Base-by-base conservation (phyloP, 116 monocot genomes). In the Zostera marina region DNA sequence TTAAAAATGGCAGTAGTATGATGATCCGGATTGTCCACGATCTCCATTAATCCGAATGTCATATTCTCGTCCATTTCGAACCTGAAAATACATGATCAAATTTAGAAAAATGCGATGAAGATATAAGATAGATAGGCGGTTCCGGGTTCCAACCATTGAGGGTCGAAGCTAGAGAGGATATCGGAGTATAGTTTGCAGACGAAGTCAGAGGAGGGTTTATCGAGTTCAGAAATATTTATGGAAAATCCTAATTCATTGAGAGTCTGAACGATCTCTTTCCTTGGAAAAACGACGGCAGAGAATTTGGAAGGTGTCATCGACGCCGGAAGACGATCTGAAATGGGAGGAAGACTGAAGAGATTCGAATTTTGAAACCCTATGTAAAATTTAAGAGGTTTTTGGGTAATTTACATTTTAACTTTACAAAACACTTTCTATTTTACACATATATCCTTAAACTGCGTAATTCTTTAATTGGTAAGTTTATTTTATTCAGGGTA, bases 11-110 rank as follows among this genome's bases (percentile, higher is more conserved):
- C 13, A 19, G 11, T 20, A 3, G 12, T 19, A 12, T 59, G 59
- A 10, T 16, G 43, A 43, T 59, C 59, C 20, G 59, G 59, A 19
- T 59, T 59, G 8, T 59, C 59, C 43, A 59, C 42, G 10, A 59
- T 19, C 14, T 59, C 59, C 59, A 59, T 11, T 10, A 21, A 17
- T 41, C 5, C 22, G n/a, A 59, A 59, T 11, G 41, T 7, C 42
- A 59, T 7, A 19, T 59, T 42, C 42, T 21, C 41, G 43, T 59
- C 59, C 11, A 22, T 20, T 20, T 59, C 59, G 22, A 9, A 41
- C 59, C 59, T 59, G 44, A 20, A 51, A 20, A 51, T 19, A 17
- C 19, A 41, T 22, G 21, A 13, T 22, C 16, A 19, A 20, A 59
- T 42, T 20, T 5, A 19, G 12, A 39, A 42, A 9, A 20, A 11